These are phyloP conservation scores for Paramyrothecium roridum DNA, from an alignment of 2,329 filamentous ascomycete species.

Conservation along the genomic window DNA sequence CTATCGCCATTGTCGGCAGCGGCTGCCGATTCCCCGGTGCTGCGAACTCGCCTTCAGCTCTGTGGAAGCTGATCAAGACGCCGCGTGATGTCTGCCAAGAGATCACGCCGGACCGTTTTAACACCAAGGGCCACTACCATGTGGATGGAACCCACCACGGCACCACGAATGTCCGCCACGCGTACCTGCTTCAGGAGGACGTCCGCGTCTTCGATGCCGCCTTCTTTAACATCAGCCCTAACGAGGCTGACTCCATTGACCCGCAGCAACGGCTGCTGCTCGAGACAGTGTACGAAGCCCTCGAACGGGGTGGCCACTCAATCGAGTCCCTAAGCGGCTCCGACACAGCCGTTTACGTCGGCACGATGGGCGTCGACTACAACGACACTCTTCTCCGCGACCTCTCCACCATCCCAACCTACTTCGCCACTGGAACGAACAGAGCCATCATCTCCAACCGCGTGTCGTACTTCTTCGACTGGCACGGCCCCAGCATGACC, in stretches of 20 bases:
- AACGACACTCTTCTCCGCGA: constrained; percentile 6
- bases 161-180: constrained; percentile 26
- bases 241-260: constrained; percentile 21
- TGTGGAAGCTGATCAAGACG: constrained; percentile 13
- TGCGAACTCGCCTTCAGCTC: constrained; percentile 10
- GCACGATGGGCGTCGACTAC: constrained; percentile 21
- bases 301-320: constrained; percentile 5
- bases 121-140: constrained; percentile 14
- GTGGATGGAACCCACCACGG: constrained; percentile 17
- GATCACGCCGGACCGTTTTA: constrained; percentile 13
- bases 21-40: constrained; percentile 16
- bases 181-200: constrained; percentile 15
- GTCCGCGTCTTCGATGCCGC: constrained; percentile 15
- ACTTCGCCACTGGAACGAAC: constrained; percentile 6
- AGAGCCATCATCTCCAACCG: constrained; percentile 11
- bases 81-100: constrained; percentile 12
- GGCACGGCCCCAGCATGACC: constrained; percentile 17
- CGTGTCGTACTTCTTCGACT: constrained; percentile 15
- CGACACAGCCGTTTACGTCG: constrained; percentile 15
- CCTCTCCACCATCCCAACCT: not conserved
- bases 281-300: constrained; percentile 30
- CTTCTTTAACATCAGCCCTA: constrained; percentile 11
- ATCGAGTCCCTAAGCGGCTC: constrained; percentile 4
- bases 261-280: constrained; percentile 28
- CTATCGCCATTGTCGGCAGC: constrained; percentile 18